Base-by-base conservation (phyloP, 805 yeast genomes). In the Yamadazyma tumulicola region DNA sequence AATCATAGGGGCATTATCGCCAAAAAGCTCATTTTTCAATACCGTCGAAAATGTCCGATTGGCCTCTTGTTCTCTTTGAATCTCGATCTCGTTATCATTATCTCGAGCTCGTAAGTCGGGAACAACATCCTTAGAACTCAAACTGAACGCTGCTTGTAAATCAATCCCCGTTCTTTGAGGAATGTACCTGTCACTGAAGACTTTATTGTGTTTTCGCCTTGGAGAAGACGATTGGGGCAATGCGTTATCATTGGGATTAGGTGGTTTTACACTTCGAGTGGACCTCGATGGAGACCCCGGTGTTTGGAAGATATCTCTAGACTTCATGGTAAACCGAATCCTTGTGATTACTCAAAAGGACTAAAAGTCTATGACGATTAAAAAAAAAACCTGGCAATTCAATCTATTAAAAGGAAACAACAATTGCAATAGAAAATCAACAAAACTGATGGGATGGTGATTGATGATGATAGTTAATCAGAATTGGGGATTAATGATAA, bases 131-230 rank as follows among this genome's bases (percentile, higher is more conserved):
- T 67, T 74, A 33, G 61, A 60, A 16, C 69, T 70, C 32, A 79
- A 59, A 39, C 79, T 74, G 55, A 79, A 82, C 6, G 96, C 96
- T 0, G 96, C 87, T 50, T 86, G 93, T 11, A 91, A 64, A 49
- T 87, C 94, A 17, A 87, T 75, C 1, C 95, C 96, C 1, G 85
- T 79, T 31, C 98, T 63, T 41, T 76, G 79, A 4, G 98, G 98
- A 18, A 93, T 85, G 56, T 79, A 87, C 37, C 97, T 66, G 57
- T 89, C 98, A 43, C 85, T 79, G 59, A 83, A 85, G 1, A 76
- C 66, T 3, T 74, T 58, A 32, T 61, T 57, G 18, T 58, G 59
- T 36, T 70, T 70, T 39, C 79, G 57, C 50, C 79, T 56, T 18
- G 78, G 69, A 1, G 79, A 75, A 3, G 69, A 54, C 10, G 54